Conservation (phyloP, 306 rosid genomes). For the Sesbania bispinosa region DNA sequence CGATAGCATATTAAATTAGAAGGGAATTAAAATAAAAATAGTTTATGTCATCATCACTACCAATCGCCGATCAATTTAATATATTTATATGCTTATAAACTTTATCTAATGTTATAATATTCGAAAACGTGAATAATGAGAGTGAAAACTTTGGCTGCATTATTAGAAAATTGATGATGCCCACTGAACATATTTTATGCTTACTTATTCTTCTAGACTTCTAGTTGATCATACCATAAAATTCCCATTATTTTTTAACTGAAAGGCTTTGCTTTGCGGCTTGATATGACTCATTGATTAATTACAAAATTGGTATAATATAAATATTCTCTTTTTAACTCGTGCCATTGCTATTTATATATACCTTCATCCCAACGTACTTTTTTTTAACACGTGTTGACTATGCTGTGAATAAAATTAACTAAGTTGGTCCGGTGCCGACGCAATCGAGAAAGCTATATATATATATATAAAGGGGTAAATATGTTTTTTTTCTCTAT, state of each 20-base stretch:
- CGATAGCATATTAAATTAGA: too few species aligned
- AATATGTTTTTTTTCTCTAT: too few species aligned
- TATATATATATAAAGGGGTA: too few species aligned
- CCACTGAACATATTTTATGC: conserved; percentile 2
- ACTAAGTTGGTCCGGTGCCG: too few species aligned
- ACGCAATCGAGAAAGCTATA: too few species aligned
- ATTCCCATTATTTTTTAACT: neutral
- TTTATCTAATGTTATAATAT: neutral
- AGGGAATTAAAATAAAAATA: neutral
- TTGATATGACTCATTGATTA: neutral
- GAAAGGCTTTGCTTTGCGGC: conserved; percentile 18
- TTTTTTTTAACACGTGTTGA: neutral
- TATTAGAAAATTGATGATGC: neutral
- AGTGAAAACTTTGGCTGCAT: neutral
- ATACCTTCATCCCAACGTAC: neutral
- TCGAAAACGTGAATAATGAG: neutral
- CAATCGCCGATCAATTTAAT: too few species aligned
- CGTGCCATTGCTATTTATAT: neutral
- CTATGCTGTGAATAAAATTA: neutral
- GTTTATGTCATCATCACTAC: neutral
- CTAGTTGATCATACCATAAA: neutral
- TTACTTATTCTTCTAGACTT: neutral
- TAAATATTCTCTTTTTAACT: neutral
- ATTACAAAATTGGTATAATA: neutral
- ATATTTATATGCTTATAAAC: neutral